These are phyloP conservation scores for Tremella fuciformis DNA, from an alignment of 768 basidiomycete species.

Conservation along the genomic window DNA sequence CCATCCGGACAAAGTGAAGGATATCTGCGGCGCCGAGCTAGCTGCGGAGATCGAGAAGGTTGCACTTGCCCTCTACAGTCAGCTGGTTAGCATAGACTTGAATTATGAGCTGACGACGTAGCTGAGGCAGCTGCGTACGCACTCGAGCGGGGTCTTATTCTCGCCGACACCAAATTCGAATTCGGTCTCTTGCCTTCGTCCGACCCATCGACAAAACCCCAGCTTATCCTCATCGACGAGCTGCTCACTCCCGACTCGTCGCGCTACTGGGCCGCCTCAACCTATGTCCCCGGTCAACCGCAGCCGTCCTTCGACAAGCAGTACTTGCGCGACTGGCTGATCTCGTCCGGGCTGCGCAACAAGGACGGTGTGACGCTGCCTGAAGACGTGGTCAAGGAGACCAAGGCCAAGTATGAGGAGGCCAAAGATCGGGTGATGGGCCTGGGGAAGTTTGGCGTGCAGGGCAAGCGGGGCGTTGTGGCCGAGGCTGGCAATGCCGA, in stretches of 20 bases:
- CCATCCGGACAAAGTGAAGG: slow-evolving; percentile 64
- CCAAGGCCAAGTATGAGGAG: slow-evolving; percentile 73
- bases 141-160: slow-evolving; percentile 72
- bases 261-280: slow-evolving; percentile 83
- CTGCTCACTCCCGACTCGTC: slow-evolving; percentile 97
- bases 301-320: slow-evolving; percentile 98
- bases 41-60: slow-evolving; percentile 49
- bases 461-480: slow-evolving; percentile 5
- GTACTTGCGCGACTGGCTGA: slow-evolving; percentile 87
- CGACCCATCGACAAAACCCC: slow-evolving; percentile 24
- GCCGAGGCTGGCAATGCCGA: background rate
- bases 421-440: slow-evolving; percentile 57
- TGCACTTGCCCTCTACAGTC: slow-evolving; percentile 51
- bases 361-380: slow-evolving; percentile 73
- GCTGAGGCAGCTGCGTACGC: slow-evolving; percentile 71
- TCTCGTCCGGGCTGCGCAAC: slow-evolving; percentile 65
- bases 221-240: slow-evolving; percentile 86
- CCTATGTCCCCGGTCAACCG: slow-evolving; percentile 67
- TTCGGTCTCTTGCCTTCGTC: slow-evolving; percentile 70
- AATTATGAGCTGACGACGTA: slow-evolving; percentile 16
- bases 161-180: slow-evolving; percentile 98
- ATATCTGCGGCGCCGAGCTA: slow-evolving; percentile 51
- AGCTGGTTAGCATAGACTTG: slow-evolving; percentile 10
- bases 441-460: slow-evolving; percentile 35
- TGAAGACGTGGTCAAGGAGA: slow-evolving; percentile 71